Percentiles rank a stretch among this genome's conserved stretches.
These are phyloP conservation scores for Talaromyces sp. DNA, from an alignment of 2,329 filamentous ascomycete genomes.

Conservation along the genomic window DNA sequence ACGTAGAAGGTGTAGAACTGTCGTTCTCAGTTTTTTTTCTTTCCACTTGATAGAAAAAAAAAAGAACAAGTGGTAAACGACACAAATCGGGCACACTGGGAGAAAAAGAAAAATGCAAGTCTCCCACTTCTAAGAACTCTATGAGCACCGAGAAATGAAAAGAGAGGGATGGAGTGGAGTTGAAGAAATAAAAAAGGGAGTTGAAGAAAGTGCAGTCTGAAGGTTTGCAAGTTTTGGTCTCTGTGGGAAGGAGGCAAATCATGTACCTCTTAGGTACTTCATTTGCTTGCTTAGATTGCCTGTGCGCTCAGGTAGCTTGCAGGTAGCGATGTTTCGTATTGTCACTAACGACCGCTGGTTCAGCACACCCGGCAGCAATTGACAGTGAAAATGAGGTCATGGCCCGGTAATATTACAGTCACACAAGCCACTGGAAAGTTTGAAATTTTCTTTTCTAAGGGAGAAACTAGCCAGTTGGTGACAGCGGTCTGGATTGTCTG, in stretches of 20 bases:
- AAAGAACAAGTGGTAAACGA: slow-evolving; percentile 27
- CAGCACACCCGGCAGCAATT: background rate
- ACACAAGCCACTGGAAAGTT: background rate
- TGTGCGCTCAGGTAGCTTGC: slow-evolving; percentile 4
- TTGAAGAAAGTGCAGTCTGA: slow-evolving; percentile 15
- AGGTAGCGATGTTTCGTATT: slow-evolving; percentile 2
- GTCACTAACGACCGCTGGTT: background rate
- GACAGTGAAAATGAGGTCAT: background rate
- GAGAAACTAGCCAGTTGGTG: slow-evolving; percentile 14
- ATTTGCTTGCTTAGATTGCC: background rate
- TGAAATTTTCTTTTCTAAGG: slow-evolving; percentile 16
- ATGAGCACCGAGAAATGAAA: slow-evolving; percentile 32
- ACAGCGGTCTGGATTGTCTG: slow-evolving; percentile 5
- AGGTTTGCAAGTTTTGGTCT: slow-evolving; percentile 16
- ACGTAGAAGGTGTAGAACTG: slow-evolving; percentile 15
- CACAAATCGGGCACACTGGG: slow-evolving; percentile 19
- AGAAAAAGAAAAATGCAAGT: slow-evolving; percentile 31
- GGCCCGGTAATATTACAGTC: slow-evolving; percentile 1
- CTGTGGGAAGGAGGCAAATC: slow-evolving; percentile 34
- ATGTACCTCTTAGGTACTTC: slow-evolving; percentile 21
- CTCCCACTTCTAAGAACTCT: slow-evolving; percentile 35
- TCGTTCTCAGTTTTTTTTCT: slow-evolving; percentile 15
- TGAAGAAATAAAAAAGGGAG: slow-evolving; percentile 23
- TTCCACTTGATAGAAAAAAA: slow-evolving; percentile 26
- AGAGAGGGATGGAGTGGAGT: slow-evolving; percentile 29